Conservation (phyloP, 1,139 yeast species). For the Nakaseomyces kungkrabaensis region DNA sequence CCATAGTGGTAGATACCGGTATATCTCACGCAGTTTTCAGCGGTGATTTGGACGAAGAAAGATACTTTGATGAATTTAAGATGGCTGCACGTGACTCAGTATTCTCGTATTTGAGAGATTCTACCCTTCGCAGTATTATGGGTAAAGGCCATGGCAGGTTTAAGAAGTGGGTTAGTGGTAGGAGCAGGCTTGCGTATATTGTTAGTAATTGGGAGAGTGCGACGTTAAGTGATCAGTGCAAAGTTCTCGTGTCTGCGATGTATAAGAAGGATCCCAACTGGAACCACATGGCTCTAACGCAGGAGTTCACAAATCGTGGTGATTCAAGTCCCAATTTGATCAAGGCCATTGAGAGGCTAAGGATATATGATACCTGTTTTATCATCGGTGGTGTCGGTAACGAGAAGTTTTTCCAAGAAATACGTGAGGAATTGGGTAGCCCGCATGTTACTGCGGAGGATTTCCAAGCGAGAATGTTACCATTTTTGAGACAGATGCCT, state of each 20-base stretch:
- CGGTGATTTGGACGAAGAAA: background rate
- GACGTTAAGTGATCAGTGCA: background rate
- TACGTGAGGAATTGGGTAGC: slow-evolving; percentile 3
- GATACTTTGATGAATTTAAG: background rate
- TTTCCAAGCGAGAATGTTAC: slow-evolving; percentile 7
- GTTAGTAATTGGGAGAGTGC: background rate
- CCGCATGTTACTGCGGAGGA: background rate
- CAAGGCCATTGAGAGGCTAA: slow-evolving; percentile 13
- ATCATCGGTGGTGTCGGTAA: slow-evolving; percentile 4
- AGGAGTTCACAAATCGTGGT: slow-evolving; percentile 8
- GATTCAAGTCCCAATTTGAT: slow-evolving; percentile 10
- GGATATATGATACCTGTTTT: slow-evolving; percentile 18
- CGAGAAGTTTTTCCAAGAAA: background rate
- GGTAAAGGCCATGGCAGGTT: background rate
- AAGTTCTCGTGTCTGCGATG: slow-evolving; percentile 10
- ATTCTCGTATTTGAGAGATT: background rate
- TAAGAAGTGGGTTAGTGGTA: background rate
- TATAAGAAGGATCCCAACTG: slow-evolving; percentile 12
- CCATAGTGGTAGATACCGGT: background rate
- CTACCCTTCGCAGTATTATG: background rate
- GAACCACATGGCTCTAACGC: slow-evolving; percentile 12
- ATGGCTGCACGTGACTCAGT: background rate
- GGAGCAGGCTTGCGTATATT: background rate
- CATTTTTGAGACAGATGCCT: slow-evolving; percentile 4
- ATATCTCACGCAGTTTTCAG: background rate